Percentiles rank a stretch among this genome's conserved stretches.
These are phyloP conservation scores for Albifimbria verrucaria DNA, from an alignment of 2,329 filamentous ascomycete species.

Conservation along the genomic window DNA sequence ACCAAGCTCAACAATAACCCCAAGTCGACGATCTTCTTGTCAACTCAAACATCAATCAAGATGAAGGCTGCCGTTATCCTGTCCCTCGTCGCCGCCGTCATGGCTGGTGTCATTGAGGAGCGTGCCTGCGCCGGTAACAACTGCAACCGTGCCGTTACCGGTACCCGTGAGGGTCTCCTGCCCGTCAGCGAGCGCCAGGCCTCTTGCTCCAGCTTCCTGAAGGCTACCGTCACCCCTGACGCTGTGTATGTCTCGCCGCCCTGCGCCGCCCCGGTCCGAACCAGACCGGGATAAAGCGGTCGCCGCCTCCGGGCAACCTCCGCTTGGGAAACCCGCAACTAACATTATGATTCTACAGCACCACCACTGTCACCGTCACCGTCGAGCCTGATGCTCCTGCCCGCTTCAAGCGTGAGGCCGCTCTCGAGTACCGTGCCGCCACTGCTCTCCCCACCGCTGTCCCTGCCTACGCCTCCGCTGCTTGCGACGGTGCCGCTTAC, in stretches of 20 bases:
- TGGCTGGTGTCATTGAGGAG: slow-evolving; percentile 31
- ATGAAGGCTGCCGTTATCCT: slow-evolving; percentile 40
- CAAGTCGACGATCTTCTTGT: slow-evolving; percentile 4
- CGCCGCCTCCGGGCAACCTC: neutral
- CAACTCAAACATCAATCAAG: slow-evolving; percentile 16
- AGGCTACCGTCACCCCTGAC: slow-evolving; percentile 35
- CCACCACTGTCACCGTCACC: slow-evolving; percentile 35
- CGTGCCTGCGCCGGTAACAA: slow-evolving; percentile 40
- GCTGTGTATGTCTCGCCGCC: slow-evolving; percentile 29
- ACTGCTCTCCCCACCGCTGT: slow-evolving; percentile 28
- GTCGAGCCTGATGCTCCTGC: slow-evolving; percentile 28
- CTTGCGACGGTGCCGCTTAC: slow-evolving; percentile 30
- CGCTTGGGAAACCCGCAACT: neutral
- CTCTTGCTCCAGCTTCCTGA: slow-evolving; percentile 39
- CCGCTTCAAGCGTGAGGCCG: slow-evolving; percentile 25
- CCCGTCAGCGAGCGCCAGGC: slow-evolving; percentile 31
- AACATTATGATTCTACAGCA: slow-evolving; percentile 14
- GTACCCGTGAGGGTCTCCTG: slow-evolving; percentile 34
- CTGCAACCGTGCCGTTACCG: slow-evolving; percentile 44
- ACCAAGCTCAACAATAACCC: slow-evolving; percentile 4
- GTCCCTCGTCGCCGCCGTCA: slow-evolving; percentile 32
- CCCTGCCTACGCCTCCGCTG: slow-evolving; percentile 38
- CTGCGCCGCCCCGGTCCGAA: too few species aligned
- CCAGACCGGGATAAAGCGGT: neutral
- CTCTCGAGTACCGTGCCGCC: slow-evolving; percentile 23